These are phyloP conservation scores for Delphinella strobiligena DNA, from an alignment of 2,329 filamentous ascomycete genomes.

Conservation along the genomic window DNA sequence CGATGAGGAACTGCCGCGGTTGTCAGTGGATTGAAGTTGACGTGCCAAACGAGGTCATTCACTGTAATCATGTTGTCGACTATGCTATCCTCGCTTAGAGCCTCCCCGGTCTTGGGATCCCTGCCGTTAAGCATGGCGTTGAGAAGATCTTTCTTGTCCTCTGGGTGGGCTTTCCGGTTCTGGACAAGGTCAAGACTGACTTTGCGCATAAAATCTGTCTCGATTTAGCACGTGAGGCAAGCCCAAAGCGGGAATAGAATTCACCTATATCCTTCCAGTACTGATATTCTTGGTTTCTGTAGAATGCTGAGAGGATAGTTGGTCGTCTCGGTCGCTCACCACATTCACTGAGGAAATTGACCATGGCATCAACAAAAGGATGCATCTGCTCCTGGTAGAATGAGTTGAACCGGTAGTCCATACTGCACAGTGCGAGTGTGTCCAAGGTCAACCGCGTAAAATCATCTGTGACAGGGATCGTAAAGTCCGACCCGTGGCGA, in stretches of 20 bases:
- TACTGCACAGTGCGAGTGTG: constrained; percentile 58
- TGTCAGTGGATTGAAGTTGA: no score
- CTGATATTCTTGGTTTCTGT: constrained; percentile 31
- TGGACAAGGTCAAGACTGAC: constrained; percentile 50
- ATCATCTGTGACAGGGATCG: constrained; percentile 52
- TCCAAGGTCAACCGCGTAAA: constrained; percentile 65
- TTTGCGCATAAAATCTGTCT: constrained; percentile 35
- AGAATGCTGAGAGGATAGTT: constrained; percentile 29
- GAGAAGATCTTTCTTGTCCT: constrained; percentile 51
- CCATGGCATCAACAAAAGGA: constrained; percentile 59
- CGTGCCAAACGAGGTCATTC: constrained; percentile 27
- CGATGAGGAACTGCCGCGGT: constrained; percentile 62
- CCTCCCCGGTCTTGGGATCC: constrained; percentile 55
- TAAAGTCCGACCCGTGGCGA: constrained; percentile 35
- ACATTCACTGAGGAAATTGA: constrained; percentile 46
- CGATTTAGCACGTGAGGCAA: not conserved
- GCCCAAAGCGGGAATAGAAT: not conserved
- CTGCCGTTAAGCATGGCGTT: constrained; percentile 56
- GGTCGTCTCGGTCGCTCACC: constrained; percentile 39
- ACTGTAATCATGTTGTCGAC: constrained; percentile 47
- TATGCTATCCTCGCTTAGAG: constrained; percentile 51
- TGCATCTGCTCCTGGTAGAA: constrained; percentile 59
- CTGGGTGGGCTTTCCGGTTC: constrained; percentile 42
- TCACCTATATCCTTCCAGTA: constrained; percentile 40
- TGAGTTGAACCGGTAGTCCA: constrained; percentile 63